Conservation (phyloP, 2,329 filamentous ascomycete species). For the Alternaria sp. region DNA sequence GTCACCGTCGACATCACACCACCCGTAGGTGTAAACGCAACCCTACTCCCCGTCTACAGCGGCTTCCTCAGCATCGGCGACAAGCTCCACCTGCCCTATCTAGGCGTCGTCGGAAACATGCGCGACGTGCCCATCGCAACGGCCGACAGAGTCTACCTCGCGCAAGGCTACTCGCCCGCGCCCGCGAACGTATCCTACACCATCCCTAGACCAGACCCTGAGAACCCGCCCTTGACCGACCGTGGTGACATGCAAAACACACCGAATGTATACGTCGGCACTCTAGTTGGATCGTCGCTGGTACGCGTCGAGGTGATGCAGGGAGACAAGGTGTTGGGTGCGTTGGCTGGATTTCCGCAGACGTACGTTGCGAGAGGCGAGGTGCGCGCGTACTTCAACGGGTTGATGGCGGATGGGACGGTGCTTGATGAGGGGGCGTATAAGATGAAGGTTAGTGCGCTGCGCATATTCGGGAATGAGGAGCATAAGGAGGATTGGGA, state of each 20-base stretch:
- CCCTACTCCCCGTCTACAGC: constrained; percentile 28
- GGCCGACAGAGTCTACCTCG: constrained; percentile 11
- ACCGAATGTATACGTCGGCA: neutral
- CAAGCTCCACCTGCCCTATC: constrained; percentile 23
- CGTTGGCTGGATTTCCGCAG: constrained; percentile 11
- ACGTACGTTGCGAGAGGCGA: constrained; percentile 7
- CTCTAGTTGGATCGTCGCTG: neutral
- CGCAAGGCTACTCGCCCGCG: constrained; percentile 7
- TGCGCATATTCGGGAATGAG: constrained; percentile 13
- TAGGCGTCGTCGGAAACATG: constrained; percentile 28
- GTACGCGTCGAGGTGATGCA: constrained; percentile 14
- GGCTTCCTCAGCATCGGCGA: constrained; percentile 23
- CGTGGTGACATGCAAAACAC: neutral
- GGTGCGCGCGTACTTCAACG: constrained; percentile 14
- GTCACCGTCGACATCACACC: neutral
- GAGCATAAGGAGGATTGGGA: neutral
- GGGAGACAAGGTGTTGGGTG: constrained; percentile 2
- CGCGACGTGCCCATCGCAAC: constrained; percentile 9
- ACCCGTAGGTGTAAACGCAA: constrained; percentile 9
- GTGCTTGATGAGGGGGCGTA: constrained; percentile 22
- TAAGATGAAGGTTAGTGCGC: constrained; percentile 13
- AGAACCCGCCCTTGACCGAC: constrained; percentile 7
- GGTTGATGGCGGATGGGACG: constrained; percentile 18
- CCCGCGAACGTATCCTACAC: constrained; percentile 14
- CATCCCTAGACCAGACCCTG: constrained; percentile 16